phyloP scores from a whole-genome alignment of 2,329 filamentous ascomycete genomes.

The Xylariaceae sp. region DNA sequence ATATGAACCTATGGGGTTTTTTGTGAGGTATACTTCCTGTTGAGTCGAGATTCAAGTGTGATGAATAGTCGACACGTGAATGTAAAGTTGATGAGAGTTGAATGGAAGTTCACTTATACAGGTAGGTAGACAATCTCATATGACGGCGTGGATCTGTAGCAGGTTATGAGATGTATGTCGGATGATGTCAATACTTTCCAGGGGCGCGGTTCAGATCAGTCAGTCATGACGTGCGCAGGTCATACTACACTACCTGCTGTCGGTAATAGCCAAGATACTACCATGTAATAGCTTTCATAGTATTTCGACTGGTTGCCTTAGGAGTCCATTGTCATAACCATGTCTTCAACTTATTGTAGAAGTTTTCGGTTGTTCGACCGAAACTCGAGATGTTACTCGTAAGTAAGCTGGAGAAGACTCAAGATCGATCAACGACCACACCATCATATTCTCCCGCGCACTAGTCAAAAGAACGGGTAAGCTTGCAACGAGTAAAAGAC shows the following conservation, averaged over 20 bases:
- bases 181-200: constrained; percentile 18
- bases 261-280: background rate
- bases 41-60: background rate
- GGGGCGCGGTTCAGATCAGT: background rate
- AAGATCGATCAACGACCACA: no score
- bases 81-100: background rate
- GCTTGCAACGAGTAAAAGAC: background rate
- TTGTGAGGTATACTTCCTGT: background rate
- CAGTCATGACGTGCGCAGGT: background rate
- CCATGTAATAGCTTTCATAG: no score
- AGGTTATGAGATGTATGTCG: background rate
- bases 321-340: no score
- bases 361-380: no score
- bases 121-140: background rate
- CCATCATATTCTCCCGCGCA: no score
- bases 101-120: background rate
- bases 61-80: background rate
- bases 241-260: constrained; percentile 12
- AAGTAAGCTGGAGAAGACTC: no score
- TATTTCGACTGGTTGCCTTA: no score
- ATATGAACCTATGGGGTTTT: background rate
- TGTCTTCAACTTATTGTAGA: no score
- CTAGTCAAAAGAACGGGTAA: background rate
- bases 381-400: no score
- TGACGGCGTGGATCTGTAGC: constrained; percentile 3